These are phyloP conservation scores for Mallotus repandus DNA, from an alignment of 441 rosid species.

Conservation along the genomic window DNA sequence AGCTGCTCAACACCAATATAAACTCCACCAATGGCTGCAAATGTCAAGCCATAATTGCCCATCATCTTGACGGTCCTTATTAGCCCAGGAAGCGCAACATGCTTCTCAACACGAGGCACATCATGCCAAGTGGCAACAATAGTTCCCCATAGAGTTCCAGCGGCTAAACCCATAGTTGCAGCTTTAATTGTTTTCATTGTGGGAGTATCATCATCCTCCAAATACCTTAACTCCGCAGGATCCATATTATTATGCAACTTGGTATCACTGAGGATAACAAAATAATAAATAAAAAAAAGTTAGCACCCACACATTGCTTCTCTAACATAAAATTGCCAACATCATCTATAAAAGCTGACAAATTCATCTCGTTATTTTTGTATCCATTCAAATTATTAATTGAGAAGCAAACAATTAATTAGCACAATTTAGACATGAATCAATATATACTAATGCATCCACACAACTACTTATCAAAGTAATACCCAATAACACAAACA, in stretches of 20 bases:
- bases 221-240: constrained; percentile 77
- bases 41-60: constrained; percentile 85
- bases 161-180: constrained; percentile 74
- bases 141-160: constrained; percentile 83
- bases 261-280: constrained; percentile 12
- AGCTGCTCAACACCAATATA: constrained; percentile 93
- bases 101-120: constrained; percentile 93
- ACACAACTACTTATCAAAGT: too few relatives aligned
- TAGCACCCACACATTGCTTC: background rate
- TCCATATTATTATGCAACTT: constrained; percentile 48
- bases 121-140: constrained; percentile 88
- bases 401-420: too few relatives aligned
- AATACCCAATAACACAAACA: too few relatives aligned
- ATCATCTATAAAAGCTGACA: too few relatives aligned
- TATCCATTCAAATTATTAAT: too few relatives aligned
- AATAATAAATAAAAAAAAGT: background rate
- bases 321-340: too few relatives aligned
- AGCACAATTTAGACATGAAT: too few relatives aligned
- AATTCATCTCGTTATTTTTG: background rate
- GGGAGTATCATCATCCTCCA: constrained; percentile 77
- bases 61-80: constrained; percentile 86
- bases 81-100: constrained; percentile 85
- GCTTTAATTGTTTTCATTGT: constrained; percentile 78
- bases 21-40: constrained; percentile 94
- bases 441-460: too few relatives aligned